Conservation (phyloP, 2,329 filamentous ascomycete genomes). For the Zymoseptoria crescenta region DNA sequence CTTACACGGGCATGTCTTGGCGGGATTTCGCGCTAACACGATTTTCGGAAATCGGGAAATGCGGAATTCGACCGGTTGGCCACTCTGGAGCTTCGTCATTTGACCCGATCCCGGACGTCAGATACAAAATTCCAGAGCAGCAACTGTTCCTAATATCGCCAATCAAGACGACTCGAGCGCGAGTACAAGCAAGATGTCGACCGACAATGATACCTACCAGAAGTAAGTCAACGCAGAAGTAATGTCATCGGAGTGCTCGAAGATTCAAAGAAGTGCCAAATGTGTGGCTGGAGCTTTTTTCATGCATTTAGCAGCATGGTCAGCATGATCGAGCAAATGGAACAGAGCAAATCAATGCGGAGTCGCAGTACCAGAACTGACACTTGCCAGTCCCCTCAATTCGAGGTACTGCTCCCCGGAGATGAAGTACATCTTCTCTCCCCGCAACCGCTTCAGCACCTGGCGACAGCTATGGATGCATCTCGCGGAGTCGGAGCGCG, state of each 20-base stretch:
- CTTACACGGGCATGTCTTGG: too few relatives aligned
- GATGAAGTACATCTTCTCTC: slow-evolving; percentile 74
- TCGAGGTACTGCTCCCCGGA: slow-evolving; percentile 64
- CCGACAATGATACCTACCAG: slow-evolving; percentile 25
- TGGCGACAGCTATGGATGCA: slow-evolving; percentile 83
- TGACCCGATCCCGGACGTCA: background rate
- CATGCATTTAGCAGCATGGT: background rate
- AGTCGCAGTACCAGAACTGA: slow-evolving; percentile 5
- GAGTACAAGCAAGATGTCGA: slow-evolving; percentile 17
- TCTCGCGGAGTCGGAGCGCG: slow-evolving; percentile 74
- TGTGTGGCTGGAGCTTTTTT: background rate
- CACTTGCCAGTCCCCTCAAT: slow-evolving; percentile 58
- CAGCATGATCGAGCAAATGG: background rate
- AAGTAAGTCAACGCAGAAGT: slow-evolving; percentile 18
- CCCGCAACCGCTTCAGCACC: slow-evolving; percentile 63
- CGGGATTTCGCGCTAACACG: too few relatives aligned
- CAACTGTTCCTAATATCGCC: too few relatives aligned
- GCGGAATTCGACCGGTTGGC: too few relatives aligned
- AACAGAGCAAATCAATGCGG: background rate
- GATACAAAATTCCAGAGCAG: background rate
- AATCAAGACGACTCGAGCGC: background rate
- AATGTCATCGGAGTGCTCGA: too few relatives aligned
- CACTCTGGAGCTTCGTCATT: too few relatives aligned
- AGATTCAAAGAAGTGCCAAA: too few relatives aligned
- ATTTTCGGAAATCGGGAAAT: too few relatives aligned